These are phyloP conservation scores for Talaromyces liani DNA, from an alignment of 495 filamentous ascomycete species.

Conservation along the genomic window DNA sequence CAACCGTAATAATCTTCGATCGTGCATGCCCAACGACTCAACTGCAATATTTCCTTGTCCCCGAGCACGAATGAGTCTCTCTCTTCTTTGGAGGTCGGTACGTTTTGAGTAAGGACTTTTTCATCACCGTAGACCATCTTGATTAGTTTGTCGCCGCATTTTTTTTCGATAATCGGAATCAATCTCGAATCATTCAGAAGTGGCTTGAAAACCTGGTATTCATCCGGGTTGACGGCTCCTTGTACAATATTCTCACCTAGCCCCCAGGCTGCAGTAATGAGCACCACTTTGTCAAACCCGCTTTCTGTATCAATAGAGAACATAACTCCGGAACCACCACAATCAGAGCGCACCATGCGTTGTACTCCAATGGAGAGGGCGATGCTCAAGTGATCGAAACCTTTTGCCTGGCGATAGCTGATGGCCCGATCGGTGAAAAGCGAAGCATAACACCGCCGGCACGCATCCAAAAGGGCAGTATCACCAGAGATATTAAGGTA, in stretches of 20 bases:
- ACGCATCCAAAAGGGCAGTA: slow-evolving; percentile 18
- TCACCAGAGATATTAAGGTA: slow-evolving; percentile 19
- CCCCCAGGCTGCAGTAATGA: slow-evolving; percentile 32
- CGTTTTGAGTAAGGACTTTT: slow-evolving; percentile 20
- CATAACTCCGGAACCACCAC: slow-evolving; percentile 27
- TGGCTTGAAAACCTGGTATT: slow-evolving; percentile 32
- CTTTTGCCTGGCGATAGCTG: slow-evolving; percentile 26
- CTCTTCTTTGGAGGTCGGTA: slow-evolving; percentile 30
- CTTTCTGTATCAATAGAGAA: slow-evolving; percentile 31
- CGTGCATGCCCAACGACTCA: slow-evolving; percentile 27
- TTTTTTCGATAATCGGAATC: too few relatives aligned
- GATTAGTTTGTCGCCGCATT: too few relatives aligned
- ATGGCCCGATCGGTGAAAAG: slow-evolving; percentile 30
- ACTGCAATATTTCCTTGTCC: slow-evolving; percentile 25
- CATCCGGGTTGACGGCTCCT: slow-evolving; percentile 28
- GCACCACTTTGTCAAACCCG: slow-evolving; percentile 26
- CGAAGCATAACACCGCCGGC: slow-evolving; percentile 25
- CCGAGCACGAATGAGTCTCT: slow-evolving; percentile 20
- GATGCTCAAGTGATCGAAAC: slow-evolving; percentile 24
- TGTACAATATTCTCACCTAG: slow-evolving; percentile 32
- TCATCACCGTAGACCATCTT: too few relatives aligned
- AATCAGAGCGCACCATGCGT: slow-evolving; percentile 29
- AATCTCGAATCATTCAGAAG: slow-evolving; percentile 2
- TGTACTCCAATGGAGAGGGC: slow-evolving; percentile 29
- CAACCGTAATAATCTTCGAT: slow-evolving; percentile 28